These are phyloP conservation scores for Globisporangium nagaii DNA, from an alignment of 352 stramenopile genomes.

Conservation along the genomic window DNA sequence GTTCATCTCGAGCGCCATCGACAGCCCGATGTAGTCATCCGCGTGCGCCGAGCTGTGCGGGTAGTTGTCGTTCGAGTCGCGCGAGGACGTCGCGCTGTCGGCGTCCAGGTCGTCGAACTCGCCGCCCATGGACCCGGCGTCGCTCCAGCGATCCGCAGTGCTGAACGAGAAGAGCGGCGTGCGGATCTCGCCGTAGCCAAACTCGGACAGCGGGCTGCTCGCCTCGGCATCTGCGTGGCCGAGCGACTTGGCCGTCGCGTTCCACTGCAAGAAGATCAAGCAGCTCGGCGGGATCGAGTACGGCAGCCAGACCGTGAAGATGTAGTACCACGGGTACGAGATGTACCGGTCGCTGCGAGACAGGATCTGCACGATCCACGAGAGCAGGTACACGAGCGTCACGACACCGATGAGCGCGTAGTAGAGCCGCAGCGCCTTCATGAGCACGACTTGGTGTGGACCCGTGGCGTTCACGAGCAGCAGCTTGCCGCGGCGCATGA, in stretches of 20 bases:
- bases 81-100: constrained; percentile 13
- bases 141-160: constrained; percentile 56
- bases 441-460: constrained; percentile 67
- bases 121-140: constrained; percentile 27
- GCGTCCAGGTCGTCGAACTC: constrained; percentile 39
- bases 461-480: constrained; percentile 66
- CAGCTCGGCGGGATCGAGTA: constrained; percentile 82
- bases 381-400: constrained; percentile 79
- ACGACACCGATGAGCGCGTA: constrained; percentile 84
- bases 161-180: constrained; percentile 79
- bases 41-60: neutral
- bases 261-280: constrained; percentile 87
- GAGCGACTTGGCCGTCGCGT: constrained; percentile 78
- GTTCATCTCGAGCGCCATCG: constrained; percentile 80
- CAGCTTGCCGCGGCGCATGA: constrained; percentile 79
- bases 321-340: constrained; percentile 86
- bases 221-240: constrained; percentile 42
- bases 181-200: constrained; percentile 64
- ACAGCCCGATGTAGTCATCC: constrained; percentile 73
- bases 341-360: constrained; percentile 52
- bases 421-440: constrained; percentile 83
- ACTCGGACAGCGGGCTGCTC: constrained; percentile 48
- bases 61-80: constrained; percentile 7
- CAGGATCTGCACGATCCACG: constrained; percentile 79
- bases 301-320: constrained; percentile 84